These are phyloP conservation scores for Leishmania gerbilli DNA, from an alignment of 208 protist genomes.

Conservation along the genomic window DNA sequence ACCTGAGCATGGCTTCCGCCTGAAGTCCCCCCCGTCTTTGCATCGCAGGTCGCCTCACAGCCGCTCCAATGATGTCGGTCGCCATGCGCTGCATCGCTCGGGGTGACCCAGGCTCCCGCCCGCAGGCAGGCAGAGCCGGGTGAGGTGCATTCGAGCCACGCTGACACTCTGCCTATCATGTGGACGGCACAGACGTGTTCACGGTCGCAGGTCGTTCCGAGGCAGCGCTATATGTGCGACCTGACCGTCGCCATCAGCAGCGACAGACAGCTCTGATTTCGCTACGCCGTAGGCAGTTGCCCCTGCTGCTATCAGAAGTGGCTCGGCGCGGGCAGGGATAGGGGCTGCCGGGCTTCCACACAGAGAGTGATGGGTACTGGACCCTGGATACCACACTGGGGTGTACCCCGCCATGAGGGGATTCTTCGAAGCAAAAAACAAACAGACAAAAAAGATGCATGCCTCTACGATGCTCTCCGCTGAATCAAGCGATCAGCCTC, in stretches of 20 bases:
- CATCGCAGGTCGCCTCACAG: neutral
- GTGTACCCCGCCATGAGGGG: neutral
- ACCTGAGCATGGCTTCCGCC: neutral
- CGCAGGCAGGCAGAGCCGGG: neutral
- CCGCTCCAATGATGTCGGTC: neutral
- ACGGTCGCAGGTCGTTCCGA: neutral
- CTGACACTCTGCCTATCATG: neutral
- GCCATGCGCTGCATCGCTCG: neutral
- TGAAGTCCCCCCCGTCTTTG: neutral
- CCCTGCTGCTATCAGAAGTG: neutral
- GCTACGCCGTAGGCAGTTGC: neutral
- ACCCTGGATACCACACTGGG: neutral
- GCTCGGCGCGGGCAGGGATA: neutral
- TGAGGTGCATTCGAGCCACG: neutral
- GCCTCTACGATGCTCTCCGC: conserved; percentile 20
- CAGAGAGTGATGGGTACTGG: neutral
- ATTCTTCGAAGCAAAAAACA: neutral
- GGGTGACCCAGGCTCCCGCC: neutral
- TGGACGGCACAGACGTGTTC: neutral
- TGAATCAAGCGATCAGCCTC: conserved; percentile 81
- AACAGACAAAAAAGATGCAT: neutral
- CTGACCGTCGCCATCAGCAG: neutral
- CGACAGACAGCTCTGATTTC: neutral
- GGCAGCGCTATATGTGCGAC: neutral
- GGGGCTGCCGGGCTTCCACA: neutral